Conservation (phyloP, 192 early-diverging fungal species). For the Nowakowskiella sp. region DNA sequence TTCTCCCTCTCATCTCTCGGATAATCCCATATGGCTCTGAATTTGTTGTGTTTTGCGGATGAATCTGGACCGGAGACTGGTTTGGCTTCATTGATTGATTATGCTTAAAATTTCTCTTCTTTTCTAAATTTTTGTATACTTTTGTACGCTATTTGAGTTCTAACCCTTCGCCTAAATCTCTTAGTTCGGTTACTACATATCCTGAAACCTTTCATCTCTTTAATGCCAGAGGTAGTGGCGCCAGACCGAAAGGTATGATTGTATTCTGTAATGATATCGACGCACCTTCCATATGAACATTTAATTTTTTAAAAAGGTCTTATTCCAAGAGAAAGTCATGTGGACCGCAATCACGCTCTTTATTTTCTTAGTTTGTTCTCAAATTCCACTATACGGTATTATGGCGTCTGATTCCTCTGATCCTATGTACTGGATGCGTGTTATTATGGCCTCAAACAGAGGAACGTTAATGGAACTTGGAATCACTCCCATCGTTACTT, state of each 20-base stretch:
- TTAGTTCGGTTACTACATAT: slow-evolving; percentile 92
- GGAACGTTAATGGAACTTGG: slow-evolving; percentile 93
- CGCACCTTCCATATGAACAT: too few relatives aligned
- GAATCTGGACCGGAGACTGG: too few relatives aligned
- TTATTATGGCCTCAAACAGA: slow-evolving; percentile 87
- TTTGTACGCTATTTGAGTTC: too few relatives aligned
- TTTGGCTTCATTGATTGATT: too few relatives aligned
- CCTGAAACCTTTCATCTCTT: slow-evolving; percentile 93
- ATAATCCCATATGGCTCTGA: too few relatives aligned
- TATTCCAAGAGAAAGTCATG: slow-evolving; percentile 84
- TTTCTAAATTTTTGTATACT: too few relatives aligned
- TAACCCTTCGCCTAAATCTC: too few relatives aligned
- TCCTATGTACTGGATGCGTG: slow-evolving; percentile 91
- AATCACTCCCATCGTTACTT: slow-evolving; percentile 90
- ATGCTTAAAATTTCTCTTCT: too few relatives aligned
- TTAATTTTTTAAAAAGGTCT: slow-evolving; percentile 51
- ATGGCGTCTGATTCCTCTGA: slow-evolving; percentile 91
- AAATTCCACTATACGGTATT: slow-evolving; percentile 90
- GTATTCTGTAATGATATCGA: too few relatives aligned
- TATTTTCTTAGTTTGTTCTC: slow-evolving; percentile 84
- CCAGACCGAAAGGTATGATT: slow-evolving; percentile 98
- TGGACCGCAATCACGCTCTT: slow-evolving; percentile 88
- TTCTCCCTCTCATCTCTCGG: too few relatives aligned
- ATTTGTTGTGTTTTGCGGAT: too few relatives aligned
- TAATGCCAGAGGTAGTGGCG: slow-evolving; percentile 95